These are phyloP conservation scores for Meyerozyma smithsonii DNA, from an alignment of 1,139 yeast species.

Conservation along the genomic window DNA sequence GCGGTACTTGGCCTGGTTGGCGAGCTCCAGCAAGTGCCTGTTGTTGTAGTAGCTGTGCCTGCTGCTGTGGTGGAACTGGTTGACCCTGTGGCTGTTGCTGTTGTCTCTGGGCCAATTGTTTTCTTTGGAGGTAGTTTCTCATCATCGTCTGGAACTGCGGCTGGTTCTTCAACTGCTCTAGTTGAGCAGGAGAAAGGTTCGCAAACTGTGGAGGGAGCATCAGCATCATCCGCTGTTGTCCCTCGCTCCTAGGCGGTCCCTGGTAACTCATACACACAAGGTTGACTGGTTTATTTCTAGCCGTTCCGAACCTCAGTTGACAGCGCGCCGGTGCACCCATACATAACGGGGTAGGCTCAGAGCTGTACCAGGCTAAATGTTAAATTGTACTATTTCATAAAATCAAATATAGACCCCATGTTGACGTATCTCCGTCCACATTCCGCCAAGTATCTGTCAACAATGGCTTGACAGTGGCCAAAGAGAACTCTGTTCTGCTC, in stretches of 20 bases:
- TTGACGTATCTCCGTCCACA: constrained; percentile 92
- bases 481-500: constrained; percentile 75
- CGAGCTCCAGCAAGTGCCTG: constrained; percentile 12
- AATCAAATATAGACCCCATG: constrained; percentile 75
- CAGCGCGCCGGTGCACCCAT: constrained; percentile 1
- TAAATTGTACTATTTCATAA: constrained; percentile 24
- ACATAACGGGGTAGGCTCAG: too few relatives aligned
- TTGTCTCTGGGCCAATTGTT: constrained; percentile 31
- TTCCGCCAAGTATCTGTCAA: constrained; percentile 68
- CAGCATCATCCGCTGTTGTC: not conserved
- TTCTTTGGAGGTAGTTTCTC: constrained; percentile 35
- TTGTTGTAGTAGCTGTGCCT: constrained; percentile 6
- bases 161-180: constrained; percentile 44
- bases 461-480: constrained; percentile 53
- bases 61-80: constrained; percentile 7
- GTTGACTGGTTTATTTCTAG: not conserved
- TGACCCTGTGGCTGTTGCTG: constrained; percentile 24
- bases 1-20: constrained; percentile 3
- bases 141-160: constrained; percentile 42
- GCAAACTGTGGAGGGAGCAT: constrained; percentile 39
- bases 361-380: too few relatives aligned
- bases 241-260: not conserved
- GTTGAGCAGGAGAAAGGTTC: constrained; percentile 41
- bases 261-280: not conserved
- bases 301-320: not conserved